Conservation (phyloP, 148 eudicot species). For the Arbutus unedo region DNA sequence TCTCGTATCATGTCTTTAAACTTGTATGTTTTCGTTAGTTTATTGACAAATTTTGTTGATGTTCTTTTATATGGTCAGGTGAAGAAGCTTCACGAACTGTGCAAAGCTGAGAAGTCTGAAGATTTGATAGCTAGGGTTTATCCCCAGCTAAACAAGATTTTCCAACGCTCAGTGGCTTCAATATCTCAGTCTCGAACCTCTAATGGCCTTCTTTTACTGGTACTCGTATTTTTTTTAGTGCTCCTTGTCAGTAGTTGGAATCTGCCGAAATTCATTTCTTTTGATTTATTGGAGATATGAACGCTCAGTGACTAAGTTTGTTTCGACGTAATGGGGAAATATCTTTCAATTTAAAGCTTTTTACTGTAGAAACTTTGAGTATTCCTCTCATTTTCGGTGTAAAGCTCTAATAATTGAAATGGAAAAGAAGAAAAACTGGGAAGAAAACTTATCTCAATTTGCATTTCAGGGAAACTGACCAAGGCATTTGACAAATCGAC, state of each 20-base stretch:
- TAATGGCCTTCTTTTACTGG: constrained; percentile 72
- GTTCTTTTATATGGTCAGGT: constrained; percentile 43
- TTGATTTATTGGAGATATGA: neutral
- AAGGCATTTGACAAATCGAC: neutral
- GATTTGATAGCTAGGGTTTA: constrained; percentile 94
- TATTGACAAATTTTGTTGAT: neutral
- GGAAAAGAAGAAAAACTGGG: no score
- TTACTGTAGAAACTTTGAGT: neutral
- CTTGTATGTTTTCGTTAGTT: neutral
- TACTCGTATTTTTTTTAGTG: constrained; percentile 13
- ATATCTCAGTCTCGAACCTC: constrained; percentile 65
- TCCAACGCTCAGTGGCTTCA: constrained; percentile 79
- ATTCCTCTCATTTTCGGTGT: neutral
- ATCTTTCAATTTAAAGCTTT: neutral
- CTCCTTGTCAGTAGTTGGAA: neutral
- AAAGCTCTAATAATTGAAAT: neutral
- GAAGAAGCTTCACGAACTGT: constrained; percentile 61
- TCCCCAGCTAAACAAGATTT: constrained; percentile 72
- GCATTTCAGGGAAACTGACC: neutral
- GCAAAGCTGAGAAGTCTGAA: constrained; percentile 78
- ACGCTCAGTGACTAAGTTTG: no score
- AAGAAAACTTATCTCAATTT: neutral
- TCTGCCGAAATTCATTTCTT: neutral
- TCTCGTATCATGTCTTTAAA: neutral
- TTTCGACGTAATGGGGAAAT: no score